Conservation (phyloP, 176 grass and related monocot species). For the Juncus inflexus region DNA sequence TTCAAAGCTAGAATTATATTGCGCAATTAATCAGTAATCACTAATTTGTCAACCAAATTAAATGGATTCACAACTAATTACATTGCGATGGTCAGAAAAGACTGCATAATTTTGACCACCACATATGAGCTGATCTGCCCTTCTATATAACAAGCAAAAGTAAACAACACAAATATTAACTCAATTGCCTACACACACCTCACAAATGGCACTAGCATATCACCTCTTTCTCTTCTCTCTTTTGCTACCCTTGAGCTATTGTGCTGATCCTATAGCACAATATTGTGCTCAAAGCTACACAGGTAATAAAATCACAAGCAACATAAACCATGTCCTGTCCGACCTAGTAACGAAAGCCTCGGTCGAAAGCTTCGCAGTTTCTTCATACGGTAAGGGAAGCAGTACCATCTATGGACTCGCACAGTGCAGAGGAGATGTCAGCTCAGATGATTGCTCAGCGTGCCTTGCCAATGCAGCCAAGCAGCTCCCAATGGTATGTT, state of each 20-base stretch:
- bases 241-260: conserved; percentile 9
- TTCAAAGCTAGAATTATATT: too few species aligned
- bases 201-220: conserved; percentile 37
- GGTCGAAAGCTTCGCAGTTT: conserved; percentile 36
- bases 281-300: conserved; percentile 42
- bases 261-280: conserved; percentile 40
- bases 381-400: conserved; percentile 19
- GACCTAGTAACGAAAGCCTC: conserved; percentile 42
- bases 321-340: conserved; percentile 46
- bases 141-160: conserved; percentile 14
- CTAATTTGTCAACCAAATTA: too few species aligned
- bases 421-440: conserved; percentile 73
- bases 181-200: conserved; percentile 8
- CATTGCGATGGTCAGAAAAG: conserved; percentile 8
- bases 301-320: conserved; percentile 22
- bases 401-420: conserved; percentile 53
- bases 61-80: too few species aligned
- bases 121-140: not conserved
- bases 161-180: not conserved
- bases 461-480: conserved; percentile 30
- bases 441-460: conserved; percentile 37
- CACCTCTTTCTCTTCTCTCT: conserved; percentile 30
- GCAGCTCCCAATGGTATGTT: conserved; percentile 19
- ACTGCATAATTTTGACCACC: not conserved
- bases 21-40: too few species aligned